phyloP scores from a whole-genome alignment of 2,329 filamentous ascomycete species.

The Talaromyces sp. region DNA sequence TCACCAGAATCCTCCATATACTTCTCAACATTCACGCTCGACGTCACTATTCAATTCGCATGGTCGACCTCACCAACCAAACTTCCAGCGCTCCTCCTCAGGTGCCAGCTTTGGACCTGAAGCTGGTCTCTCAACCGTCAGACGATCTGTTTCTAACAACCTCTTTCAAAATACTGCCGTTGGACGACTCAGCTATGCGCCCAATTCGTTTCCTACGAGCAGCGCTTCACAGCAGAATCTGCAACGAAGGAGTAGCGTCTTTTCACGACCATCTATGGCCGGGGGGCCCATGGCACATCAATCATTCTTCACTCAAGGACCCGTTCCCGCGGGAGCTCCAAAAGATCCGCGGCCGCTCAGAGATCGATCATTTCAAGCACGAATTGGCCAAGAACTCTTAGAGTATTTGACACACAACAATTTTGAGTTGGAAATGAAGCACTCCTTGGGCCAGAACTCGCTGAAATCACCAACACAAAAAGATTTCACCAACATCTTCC shows the following conservation, averaged over 20 bases:
- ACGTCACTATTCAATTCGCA: slow-evolving; percentile 85
- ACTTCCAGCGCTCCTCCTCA: slow-evolving; percentile 76
- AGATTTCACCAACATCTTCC: slow-evolving; percentile 96
- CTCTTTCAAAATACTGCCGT: slow-evolving; percentile 55
- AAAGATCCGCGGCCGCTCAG: slow-evolving; percentile 82
- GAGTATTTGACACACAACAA: slow-evolving; percentile 92
- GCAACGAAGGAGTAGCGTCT: slow-evolving; percentile 75
- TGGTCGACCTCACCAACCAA: slow-evolving; percentile 76
- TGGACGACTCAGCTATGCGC: slow-evolving; percentile 69
- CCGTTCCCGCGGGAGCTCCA: slow-evolving; percentile 75
- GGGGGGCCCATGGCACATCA: slow-evolving; percentile 68
- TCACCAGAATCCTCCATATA: slow-evolving; percentile 60
- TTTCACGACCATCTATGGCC: slow-evolving; percentile 66
- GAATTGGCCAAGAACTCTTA: slow-evolving; percentile 82
- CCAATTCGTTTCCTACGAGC: slow-evolving; percentile 53
- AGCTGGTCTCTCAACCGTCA: slow-evolving; percentile 74
- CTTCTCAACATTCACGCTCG: slow-evolving; percentile 72
- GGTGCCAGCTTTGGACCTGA: slow-evolving; percentile 74
- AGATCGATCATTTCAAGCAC: slow-evolving; percentile 73
- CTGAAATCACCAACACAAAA: slow-evolving; percentile 95
- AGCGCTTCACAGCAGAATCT: slow-evolving; percentile 51
- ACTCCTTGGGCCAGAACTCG: slow-evolving; percentile 83
- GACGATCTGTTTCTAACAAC: slow-evolving; percentile 73
- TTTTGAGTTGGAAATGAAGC: slow-evolving; percentile 97
- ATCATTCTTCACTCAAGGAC: slow-evolving; percentile 90